A percentile compares a stretch with the other conserved stretches of the same genome.
These are phyloP conservation scores for Tricholoma hemisulphureum DNA, from an alignment of 768 basidiomycete genomes.

Conservation along the genomic window DNA sequence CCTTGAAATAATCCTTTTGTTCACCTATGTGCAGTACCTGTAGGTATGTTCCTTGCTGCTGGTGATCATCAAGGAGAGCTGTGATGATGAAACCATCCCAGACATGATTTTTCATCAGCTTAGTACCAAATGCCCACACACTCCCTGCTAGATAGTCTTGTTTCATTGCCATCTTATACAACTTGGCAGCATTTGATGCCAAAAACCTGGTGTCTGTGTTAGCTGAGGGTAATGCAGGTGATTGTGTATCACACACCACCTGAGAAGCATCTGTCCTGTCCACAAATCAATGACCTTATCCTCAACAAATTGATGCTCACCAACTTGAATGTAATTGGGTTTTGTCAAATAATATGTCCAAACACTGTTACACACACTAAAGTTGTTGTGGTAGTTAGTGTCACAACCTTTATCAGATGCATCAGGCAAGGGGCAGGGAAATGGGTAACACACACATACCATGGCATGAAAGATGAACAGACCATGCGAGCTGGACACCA, in stretches of 20 bases:
- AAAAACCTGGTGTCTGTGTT: conserved; percentile 12
- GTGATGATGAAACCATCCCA: conserved; percentile 25
- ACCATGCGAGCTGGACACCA: too few species aligned
- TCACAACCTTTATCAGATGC: too few species aligned
- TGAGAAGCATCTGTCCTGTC: conserved; percentile 19
- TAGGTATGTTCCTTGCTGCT: conserved; percentile 6
- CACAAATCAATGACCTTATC: conserved; percentile 12
- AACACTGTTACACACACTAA: too few species aligned
- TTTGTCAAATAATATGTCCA: too few species aligned
- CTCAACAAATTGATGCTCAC: too few species aligned
- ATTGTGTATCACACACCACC: conserved; percentile 14
- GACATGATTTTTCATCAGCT: conserved; percentile 16
- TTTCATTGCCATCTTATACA: conserved; percentile 16
- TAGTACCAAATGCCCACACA: conserved; percentile 22
- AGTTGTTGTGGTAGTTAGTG: too few species aligned
- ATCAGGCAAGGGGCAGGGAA: too few species aligned
- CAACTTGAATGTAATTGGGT: too few species aligned
- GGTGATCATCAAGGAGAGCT: conserved; percentile 24
- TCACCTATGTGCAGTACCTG: conserved; percentile 22
- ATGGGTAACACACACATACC: too few species aligned
- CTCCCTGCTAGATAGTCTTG: conserved; percentile 3
- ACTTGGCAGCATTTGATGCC: conserved; percentile 12
- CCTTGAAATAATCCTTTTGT: conserved; percentile 24
- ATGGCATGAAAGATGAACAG: too few species aligned
- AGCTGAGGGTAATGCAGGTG: too few species aligned